Conservation (phyloP, 441 rosid genomes). For the Pelargonium cotyledonis region DNA sequence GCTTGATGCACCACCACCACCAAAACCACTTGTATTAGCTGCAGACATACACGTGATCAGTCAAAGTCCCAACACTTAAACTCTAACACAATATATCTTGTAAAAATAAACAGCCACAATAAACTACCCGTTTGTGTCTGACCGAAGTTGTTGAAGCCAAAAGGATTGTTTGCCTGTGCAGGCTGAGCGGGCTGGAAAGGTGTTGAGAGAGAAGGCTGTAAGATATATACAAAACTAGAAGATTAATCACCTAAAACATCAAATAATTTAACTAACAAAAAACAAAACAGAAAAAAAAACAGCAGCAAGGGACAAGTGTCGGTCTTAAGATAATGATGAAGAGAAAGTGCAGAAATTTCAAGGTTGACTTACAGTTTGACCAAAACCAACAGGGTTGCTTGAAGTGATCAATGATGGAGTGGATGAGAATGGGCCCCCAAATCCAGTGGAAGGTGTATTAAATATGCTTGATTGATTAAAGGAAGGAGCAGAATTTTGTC, state of each 20-base stretch:
- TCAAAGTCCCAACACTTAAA: constrained; percentile 13
- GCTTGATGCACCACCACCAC: constrained; percentile 35
- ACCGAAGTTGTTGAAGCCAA: constrained; percentile 48
- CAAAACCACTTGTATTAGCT: constrained; percentile 33
- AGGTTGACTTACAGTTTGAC: constrained; percentile 47
- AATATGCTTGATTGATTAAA: constrained; percentile 43
- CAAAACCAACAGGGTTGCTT: constrained; percentile 35
- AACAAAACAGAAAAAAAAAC: not conserved
- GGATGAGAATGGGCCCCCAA: constrained; percentile 42
- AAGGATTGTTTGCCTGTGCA: constrained; percentile 44
- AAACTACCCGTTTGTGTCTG: constrained; percentile 51
- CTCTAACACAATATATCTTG: not conserved
- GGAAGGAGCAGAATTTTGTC: constrained; percentile 35
- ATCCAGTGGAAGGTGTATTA: constrained; percentile 51
- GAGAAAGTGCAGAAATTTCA: not conserved
- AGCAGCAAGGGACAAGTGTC: not conserved
- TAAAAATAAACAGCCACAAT: not conserved
- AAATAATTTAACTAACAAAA: not conserved
- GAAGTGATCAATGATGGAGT: constrained; percentile 47
- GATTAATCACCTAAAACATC: not conserved
- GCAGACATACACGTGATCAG: constrained; percentile 17
- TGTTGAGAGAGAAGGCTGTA: constrained; percentile 44
- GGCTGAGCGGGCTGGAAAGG: constrained; percentile 69
- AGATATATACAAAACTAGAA: constrained; percentile 16
- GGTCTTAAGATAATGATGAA: not conserved